Percentiles rank a stretch among this genome's conserved stretches.
Conservation (phyloP, 805 yeast species). For the Candida ovalis region DNA sequence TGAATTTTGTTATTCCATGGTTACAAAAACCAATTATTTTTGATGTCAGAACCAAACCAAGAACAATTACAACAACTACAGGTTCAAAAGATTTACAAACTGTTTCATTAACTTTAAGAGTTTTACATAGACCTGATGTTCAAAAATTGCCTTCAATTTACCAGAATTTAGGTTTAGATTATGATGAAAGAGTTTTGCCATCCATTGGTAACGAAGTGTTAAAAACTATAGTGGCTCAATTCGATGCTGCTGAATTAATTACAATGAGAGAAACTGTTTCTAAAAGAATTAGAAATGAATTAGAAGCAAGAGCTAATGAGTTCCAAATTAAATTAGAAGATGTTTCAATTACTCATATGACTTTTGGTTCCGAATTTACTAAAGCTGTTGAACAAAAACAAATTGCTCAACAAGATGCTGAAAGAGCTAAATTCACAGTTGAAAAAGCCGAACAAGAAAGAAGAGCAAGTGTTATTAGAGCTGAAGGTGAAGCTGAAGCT, state of each 20-base stretch:
- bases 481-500: slow-evolving; percentile 99
- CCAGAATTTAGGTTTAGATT: slow-evolving; percentile 88
- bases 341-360: slow-evolving; percentile 96
- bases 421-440: slow-evolving; percentile 88
- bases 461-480: slow-evolving; percentile 90
- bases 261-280: slow-evolving; percentile 96
- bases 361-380: slow-evolving; percentile 94
- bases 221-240: slow-evolving; percentile 96
- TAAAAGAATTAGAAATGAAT: slow-evolving; percentile 81
- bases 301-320: slow-evolving; percentile 77
- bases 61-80: slow-evolving; percentile 88
- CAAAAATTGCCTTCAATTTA: slow-evolving; percentile 76
- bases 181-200: slow-evolving; percentile 95
- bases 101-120: slow-evolving; percentile 89
- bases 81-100: slow-evolving; percentile 97
- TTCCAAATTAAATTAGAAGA: slow-evolving; percentile 91
- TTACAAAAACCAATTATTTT: slow-evolving; percentile 84
- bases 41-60: slow-evolving; percentile 94
- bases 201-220: slow-evolving; percentile 96
- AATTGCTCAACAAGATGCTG: slow-evolving; percentile 99
- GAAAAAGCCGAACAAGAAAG: slow-evolving; percentile 98
- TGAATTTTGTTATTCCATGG: slow-evolving; percentile 96
- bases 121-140: slow-evolving; percentile 92
- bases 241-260: slow-evolving; percentile 96
- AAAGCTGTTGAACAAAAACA: slow-evolving; percentile 98